Percentiles rank a stretch among this genome's conserved stretches.
Evolutionary conservation across 805 yeast genomes (phyloP).

Genomic region (Candida khao-thaluensis): DNA sequence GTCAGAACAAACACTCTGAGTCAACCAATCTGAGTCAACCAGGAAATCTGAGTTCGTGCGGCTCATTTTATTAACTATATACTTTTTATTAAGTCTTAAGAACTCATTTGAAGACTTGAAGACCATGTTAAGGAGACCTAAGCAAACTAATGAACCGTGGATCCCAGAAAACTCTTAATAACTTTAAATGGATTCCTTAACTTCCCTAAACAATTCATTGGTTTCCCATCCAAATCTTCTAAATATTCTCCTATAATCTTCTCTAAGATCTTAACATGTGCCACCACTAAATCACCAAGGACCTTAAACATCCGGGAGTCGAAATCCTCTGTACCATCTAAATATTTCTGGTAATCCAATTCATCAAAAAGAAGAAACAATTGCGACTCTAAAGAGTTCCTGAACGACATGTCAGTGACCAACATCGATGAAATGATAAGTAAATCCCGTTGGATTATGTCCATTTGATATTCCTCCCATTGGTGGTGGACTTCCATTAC

Average conservation of each 20-base stretch:
- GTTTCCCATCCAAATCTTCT: conserved; percentile 4
- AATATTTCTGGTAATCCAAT: conserved; percentile 12
- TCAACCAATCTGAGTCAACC: too few relatives aligned
- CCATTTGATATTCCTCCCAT: background rate
- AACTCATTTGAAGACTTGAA: too few relatives aligned
- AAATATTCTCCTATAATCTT: conserved; percentile 4
- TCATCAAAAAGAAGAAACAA: conserved; percentile 3
- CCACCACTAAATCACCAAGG: conserved; percentile 11
- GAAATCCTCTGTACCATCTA: conserved; percentile 4
- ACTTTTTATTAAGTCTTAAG: too few relatives aligned
- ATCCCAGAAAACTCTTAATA: too few relatives aligned
- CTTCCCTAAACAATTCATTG: conserved; percentile 5
- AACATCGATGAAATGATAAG: conserved; percentile 10
- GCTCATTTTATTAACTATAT: too few relatives aligned
- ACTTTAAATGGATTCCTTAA: conserved; percentile 1
- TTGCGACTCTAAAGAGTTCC: conserved; percentile 6
- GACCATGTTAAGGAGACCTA: too few relatives aligned
- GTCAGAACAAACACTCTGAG: too few relatives aligned
- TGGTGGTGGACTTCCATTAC: conserved; percentile 8
- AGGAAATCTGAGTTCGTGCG: too few relatives aligned
- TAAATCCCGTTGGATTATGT: conserved; percentile 3
- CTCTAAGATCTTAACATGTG: background rate
- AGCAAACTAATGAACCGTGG: too few relatives aligned
- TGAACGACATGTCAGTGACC: conserved; percentile 4
- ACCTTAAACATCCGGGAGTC: conserved; percentile 13